Base-by-base conservation (phyloP, 352 stramenopile species). In the Pythium apleroticum region DNA sequence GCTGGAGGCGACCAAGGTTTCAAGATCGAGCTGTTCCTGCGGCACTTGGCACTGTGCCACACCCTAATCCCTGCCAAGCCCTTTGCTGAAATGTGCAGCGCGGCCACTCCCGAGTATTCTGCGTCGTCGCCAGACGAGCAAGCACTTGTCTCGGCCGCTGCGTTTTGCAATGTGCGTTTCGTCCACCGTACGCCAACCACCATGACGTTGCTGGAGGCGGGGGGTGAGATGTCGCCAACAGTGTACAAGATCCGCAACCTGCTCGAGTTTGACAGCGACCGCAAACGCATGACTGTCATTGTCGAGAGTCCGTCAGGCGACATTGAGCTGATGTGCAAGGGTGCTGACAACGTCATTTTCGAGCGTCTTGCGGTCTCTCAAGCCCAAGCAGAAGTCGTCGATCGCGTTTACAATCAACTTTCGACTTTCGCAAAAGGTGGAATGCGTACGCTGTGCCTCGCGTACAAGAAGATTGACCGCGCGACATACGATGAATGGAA, bases 231-330 rank as follows among this genome's bases (percentile, higher is more conserved):
- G 54, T 22, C 52, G 10, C 73, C 69, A 30, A 69, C 61, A 45
- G 84, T 84, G 7, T 99, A 96, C 83, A 81, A 88, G 17, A 69
- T 98, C 43, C 74, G 98, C 28, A 94, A 97, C 24, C 74, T 98
- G 5, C 95, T 99, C 50, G 97, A 98, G 69, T 99, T 99, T 76
- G 92, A 99, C 68, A 98, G 92, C 60, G 86, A 98, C 59, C 82
- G 98, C 33, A 99, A 99, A 73, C 78, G 98, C 45, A 99, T 99
- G 97, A 98, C 91, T 15, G 89, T 99, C 45, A 83, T 99, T 35
- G 76, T 99, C 17, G 80, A 97, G 58, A 82, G 77, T 5, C 81
- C 78, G 10, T 68, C 76, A 20, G 78, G 78, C 22, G 67, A 76
- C 15, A 84, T 93, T 33, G 69, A 86, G 49, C 59, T 93, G 22